Evolutionary conservation across 345 rosid genomes (phyloP).

Genomic region (Rhizophora mangle): DNA sequence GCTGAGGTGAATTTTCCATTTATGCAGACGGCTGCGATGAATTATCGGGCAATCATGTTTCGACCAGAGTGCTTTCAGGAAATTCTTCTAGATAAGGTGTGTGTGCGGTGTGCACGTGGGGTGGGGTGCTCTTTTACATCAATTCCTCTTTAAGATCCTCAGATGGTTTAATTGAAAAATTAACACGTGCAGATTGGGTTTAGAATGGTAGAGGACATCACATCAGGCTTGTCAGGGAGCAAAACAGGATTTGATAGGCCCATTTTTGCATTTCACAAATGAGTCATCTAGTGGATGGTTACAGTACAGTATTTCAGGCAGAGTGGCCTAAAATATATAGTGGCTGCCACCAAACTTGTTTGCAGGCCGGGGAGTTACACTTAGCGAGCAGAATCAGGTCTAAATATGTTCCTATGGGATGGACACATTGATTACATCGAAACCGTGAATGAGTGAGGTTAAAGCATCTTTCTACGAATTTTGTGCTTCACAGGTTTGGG

Average conservation of each 20-base stretch:
- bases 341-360: too few relatives aligned
- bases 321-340: not conserved
- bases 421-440: too few relatives aligned
- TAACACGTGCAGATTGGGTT: conserved; percentile 70
- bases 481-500: too few relatives aligned
- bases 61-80: conserved; percentile 65
- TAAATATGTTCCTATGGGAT: too few relatives aligned
- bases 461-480: too few relatives aligned
- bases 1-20: not conserved
- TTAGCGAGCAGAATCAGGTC: too few relatives aligned
- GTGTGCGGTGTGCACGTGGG: not conserved
- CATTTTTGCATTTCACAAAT: conserved; percentile 71
- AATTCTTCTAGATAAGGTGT: conserved; percentile 89
- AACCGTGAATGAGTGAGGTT: too few relatives aligned
- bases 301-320: not conserved
- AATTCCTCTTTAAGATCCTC: conserved; percentile 1
- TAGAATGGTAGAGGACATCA: conserved; percentile 69
- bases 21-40: conserved; percentile 62
- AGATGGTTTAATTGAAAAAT: conserved; percentile 1
- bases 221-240: conserved; percentile 58
- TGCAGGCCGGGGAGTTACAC: too few relatives aligned
- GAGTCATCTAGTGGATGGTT: conserved; percentile 5
- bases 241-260: conserved; percentile 77
- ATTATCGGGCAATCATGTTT: conserved; percentile 45
- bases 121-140: not conserved